Percentiles rank a stretch among this genome's conserved stretches.
Conservation (phyloP, 768 basidiomycete genomes). For the Collybia mongolica region DNA sequence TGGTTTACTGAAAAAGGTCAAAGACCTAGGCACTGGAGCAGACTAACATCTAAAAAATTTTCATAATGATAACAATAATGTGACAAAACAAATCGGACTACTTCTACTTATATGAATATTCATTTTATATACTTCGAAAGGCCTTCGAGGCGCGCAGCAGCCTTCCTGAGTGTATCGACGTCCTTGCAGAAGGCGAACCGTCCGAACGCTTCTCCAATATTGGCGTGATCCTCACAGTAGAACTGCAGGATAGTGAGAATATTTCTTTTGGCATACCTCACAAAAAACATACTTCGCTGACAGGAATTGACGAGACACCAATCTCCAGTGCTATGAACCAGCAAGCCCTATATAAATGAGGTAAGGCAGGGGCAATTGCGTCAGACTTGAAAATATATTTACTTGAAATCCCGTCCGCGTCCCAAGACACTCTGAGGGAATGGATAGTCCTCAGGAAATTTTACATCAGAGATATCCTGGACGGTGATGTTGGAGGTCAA, state of each 20-base stretch:
- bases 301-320: constrained; percentile 91
- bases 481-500: neutral
- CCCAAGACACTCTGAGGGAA: constrained; percentile 77
- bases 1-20: constrained; percentile 23
- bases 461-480: constrained; percentile 74
- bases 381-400: neutral
- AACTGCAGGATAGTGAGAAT: constrained; percentile 51
- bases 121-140: constrained; percentile 56
- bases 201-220: constrained; percentile 83
- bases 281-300: constrained; percentile 76
- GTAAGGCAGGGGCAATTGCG: neutral
- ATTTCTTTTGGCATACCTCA: neutral
- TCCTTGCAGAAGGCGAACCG: constrained; percentile 98
- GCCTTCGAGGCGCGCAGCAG: constrained; percentile 78
- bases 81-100: no score
- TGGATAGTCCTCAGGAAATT: constrained; percentile 82
- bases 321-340: constrained; percentile 94
- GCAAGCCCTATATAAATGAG: constrained; percentile 57
- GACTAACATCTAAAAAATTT: no score
- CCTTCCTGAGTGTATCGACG: constrained; percentile 73
- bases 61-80: no score
- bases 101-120: neutral
- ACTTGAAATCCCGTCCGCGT: constrained; percentile 88
- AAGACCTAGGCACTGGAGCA: no score
- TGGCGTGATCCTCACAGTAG: constrained; percentile 85